A percentile compares a stretch with the other conserved stretches of the same genome.
These are phyloP conservation scores for Bryoglossum gracile DNA, from an alignment of 495 filamentous ascomycete genomes.

Conservation along the genomic window DNA sequence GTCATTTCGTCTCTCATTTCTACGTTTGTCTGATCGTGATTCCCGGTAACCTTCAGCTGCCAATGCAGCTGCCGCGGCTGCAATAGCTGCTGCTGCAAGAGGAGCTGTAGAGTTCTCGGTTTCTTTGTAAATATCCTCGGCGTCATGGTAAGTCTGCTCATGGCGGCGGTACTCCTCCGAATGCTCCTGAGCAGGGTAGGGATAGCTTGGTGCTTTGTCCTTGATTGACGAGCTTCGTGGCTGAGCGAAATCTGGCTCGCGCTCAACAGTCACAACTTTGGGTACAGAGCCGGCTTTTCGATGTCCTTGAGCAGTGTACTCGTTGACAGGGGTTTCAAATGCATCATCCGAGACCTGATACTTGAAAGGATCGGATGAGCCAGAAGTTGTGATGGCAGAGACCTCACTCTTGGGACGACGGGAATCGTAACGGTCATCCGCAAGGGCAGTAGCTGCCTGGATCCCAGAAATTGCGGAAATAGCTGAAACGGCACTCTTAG, in stretches of 20 bases:
- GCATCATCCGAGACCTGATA: constrained; percentile 43
- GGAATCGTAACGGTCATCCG: constrained; percentile 9
- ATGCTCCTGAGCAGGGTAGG: constrained; percentile 13
- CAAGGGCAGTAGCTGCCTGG: no score
- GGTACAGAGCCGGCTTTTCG: constrained; percentile 25
- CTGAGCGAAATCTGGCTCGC: constrained; percentile 35
- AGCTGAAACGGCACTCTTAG: no score
- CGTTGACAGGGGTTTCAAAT: constrained; percentile 32
- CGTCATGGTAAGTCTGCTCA: constrained; percentile 23
- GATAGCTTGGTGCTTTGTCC: constrained; percentile 16
- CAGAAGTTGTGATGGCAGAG: constrained; percentile 14
- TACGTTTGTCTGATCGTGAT: constrained; percentile 19
- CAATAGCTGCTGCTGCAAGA: constrained; percentile 30
- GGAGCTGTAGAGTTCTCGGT: constrained; percentile 32
- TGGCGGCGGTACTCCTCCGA: constrained; percentile 4
- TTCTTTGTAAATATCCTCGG: constrained; percentile 29
- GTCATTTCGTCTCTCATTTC: constrained; percentile 18
- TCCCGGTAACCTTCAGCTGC: constrained; percentile 27
- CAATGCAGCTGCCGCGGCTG: constrained; percentile 29
- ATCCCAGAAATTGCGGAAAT: constrained; percentile 27
- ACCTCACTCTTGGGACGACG: constrained; percentile 13
- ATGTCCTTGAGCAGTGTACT: constrained; percentile 12
- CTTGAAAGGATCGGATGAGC: constrained; percentile 47
- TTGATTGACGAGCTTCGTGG: constrained; percentile 19
- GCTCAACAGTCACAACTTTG: constrained; percentile 37